Percentiles rank a stretch among this genome's conserved stretches.
Evolutionary conservation across 1,139 yeast species (phyloP).

Genomic region (Nadsonia starkeyi-henricii): DNA sequence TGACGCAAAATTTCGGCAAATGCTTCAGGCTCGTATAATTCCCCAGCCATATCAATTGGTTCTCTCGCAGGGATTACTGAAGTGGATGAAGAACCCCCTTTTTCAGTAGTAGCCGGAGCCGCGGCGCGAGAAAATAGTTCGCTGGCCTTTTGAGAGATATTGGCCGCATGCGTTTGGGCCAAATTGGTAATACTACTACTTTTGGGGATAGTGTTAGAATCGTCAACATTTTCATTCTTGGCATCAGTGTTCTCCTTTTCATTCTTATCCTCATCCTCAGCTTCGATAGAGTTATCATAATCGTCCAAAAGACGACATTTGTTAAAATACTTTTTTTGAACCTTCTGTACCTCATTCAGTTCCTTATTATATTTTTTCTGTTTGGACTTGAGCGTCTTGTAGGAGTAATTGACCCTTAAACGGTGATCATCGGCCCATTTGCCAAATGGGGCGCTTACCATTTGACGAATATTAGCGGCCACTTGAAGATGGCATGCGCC

Average conservation of each 20-base stretch:
- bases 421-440: slow-evolving; percentile 69
- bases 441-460: slow-evolving; percentile 59
- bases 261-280: slow-evolving; percentile 30
- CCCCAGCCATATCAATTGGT: slow-evolving; percentile 10
- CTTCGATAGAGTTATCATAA: not conserved
- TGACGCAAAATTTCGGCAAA: slow-evolving; percentile 30
- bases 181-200: slow-evolving; percentile 8
- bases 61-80: not conserved
- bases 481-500: slow-evolving; percentile 56
- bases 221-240: not conserved
- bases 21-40: slow-evolving; percentile 23
- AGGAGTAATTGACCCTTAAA: slow-evolving; percentile 52
- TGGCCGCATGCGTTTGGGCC: not conserved
- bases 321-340: slow-evolving; percentile 60
- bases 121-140: not conserved
- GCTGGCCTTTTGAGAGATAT: not conserved
- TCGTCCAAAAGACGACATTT: slow-evolving; percentile 67
- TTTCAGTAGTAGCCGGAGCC: not conserved
- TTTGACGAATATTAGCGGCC: slow-evolving; percentile 44
- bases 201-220: not conserved
- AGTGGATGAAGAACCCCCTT: no score
- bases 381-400: slow-evolving; percentile 36
- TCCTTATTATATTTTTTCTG: slow-evolving; percentile 39
- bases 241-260: slow-evolving; percentile 8
- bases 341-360: slow-evolving; percentile 37